A percentile compares a stretch with the other conserved stretches of the same genome.
Evolutionary conservation across 1,284 basidiomycete species (phyloP).

Genomic region (Polyporus tsugae): DNA sequence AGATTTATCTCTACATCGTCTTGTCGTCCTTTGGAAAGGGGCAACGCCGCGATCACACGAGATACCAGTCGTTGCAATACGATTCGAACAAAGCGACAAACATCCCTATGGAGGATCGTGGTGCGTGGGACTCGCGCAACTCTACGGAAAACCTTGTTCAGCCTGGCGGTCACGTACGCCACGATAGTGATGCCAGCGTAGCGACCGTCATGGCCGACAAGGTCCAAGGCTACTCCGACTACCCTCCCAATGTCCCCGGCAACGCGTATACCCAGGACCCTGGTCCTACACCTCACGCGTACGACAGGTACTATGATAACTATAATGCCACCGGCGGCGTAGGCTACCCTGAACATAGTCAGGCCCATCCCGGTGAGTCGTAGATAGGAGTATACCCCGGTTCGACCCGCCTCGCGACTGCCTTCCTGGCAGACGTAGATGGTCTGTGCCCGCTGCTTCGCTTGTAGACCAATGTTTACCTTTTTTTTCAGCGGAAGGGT

Average conservation of each 20-base stretch:
- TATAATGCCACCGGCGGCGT: constrained; percentile 38
- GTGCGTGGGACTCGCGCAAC: constrained; percentile 77
- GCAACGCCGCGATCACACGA: constrained; percentile 82
- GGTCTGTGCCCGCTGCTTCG: constrained; percentile 30
- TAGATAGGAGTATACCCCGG: constrained; percentile 23
- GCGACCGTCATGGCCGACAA: constrained; percentile 63
- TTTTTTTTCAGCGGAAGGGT: constrained; percentile 55
- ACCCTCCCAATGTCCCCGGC: constrained; percentile 38
- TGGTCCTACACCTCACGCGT: constrained; percentile 51
- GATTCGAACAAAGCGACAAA: constrained; percentile 70
- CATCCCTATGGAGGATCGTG: constrained; percentile 70
- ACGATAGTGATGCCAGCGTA: constrained; percentile 63
- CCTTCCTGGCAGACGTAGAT: constrained; percentile 30
- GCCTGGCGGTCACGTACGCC: constrained; percentile 39
- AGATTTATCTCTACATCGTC: constrained; percentile 79
- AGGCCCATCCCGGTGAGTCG: constrained; percentile 61
- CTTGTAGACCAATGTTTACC: constrained; percentile 31
- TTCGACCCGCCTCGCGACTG: constrained; percentile 28
- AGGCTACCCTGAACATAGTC: constrained; percentile 50
- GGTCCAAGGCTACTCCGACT: constrained; percentile 50
- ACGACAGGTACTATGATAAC: constrained; percentile 36
- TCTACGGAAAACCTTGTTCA: constrained; percentile 53
- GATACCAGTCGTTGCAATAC: constrained; percentile 77
- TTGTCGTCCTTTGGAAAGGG: constrained; percentile 76
- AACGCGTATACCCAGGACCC: constrained; percentile 54